Evolutionary conservation across 345 rosid species (phyloP).

Genomic region (Populus deltoides): DNA sequence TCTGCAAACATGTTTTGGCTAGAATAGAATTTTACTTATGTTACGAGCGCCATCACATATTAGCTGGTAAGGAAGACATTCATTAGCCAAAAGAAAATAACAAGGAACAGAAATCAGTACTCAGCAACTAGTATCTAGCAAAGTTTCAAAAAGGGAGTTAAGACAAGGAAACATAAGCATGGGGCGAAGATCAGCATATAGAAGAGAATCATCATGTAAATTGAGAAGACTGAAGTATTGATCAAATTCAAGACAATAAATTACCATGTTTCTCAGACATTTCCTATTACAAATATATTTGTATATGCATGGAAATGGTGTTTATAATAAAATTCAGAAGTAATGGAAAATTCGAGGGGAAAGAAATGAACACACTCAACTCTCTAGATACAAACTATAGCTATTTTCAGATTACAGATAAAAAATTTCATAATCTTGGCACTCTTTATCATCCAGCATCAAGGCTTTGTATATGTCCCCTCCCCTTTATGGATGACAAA

Average conservation of each 20-base stretch:
- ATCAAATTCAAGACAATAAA: no score
- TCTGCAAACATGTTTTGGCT: no score
- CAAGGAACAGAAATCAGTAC: no score
- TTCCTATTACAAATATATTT: no score
- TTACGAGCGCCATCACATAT: no score
- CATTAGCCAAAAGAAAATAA: neutral
- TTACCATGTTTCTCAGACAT: no score
- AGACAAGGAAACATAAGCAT: neutral
- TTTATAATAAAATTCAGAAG: no score
- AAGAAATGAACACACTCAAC: neutral
- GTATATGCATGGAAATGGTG: no score
- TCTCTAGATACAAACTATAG: neutral
- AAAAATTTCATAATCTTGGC: conserved; percentile 16
- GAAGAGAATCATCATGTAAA: neutral
- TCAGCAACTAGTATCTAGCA: no score
- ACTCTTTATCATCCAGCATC: neutral
- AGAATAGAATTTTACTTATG: no score
- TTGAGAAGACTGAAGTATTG: no score
- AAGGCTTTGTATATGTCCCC: neutral
- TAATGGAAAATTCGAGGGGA: neutral
- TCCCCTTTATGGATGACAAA: neutral
- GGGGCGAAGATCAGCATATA: neutral
- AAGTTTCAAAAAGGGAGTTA: neutral
- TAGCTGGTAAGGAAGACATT: no score
- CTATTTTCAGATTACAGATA: conserved; percentile 20